Conservation (phyloP, 768 basidiomycete genomes). For the Boletus patriciae region DNA sequence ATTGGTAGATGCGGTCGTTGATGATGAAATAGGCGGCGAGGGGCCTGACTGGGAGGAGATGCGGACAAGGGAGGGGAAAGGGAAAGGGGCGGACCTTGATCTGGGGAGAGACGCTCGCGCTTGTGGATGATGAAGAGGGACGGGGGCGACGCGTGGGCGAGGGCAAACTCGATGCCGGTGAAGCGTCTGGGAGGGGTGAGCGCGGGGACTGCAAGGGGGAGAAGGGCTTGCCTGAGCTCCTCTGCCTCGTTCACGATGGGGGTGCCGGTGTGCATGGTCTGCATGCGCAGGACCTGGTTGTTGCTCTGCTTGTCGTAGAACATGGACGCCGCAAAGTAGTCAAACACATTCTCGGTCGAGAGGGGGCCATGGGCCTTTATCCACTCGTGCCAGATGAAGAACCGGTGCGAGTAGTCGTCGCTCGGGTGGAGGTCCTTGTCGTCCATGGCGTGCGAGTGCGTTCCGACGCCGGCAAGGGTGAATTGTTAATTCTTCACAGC, state of each 20-base stretch:
- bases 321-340: constrained; percentile 89
- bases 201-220: neutral
- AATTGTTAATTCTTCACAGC: neutral
- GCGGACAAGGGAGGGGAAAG: neutral
- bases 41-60: constrained; percentile 55
- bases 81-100: constrained; percentile 59
- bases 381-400: constrained; percentile 93
- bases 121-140: constrained; percentile 88
- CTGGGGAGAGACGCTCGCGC: constrained; percentile 77
- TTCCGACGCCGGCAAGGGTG: constrained; percentile 33
- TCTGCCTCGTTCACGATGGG: constrained; percentile 78
- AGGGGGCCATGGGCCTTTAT: constrained; percentile 83
- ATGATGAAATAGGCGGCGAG: constrained; percentile 85
- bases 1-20: constrained; percentile 86
- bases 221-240: constrained; percentile 59
- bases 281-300: constrained; percentile 91
- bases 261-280: constrained; percentile 82
- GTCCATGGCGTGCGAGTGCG: constrained; percentile 39
- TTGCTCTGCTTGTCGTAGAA: constrained; percentile 95
- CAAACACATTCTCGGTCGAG: constrained; percentile 75
- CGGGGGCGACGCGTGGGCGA: constrained; percentile 79
- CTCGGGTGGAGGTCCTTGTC: constrained; percentile 68
- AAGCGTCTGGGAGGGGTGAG: constrained; percentile 58
- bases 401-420: constrained; percentile 79
- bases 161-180: constrained; percentile 82